Evolutionary conservation across 306 rosid genomes (phyloP).

Genomic region (Rosa rugosa): DNA sequence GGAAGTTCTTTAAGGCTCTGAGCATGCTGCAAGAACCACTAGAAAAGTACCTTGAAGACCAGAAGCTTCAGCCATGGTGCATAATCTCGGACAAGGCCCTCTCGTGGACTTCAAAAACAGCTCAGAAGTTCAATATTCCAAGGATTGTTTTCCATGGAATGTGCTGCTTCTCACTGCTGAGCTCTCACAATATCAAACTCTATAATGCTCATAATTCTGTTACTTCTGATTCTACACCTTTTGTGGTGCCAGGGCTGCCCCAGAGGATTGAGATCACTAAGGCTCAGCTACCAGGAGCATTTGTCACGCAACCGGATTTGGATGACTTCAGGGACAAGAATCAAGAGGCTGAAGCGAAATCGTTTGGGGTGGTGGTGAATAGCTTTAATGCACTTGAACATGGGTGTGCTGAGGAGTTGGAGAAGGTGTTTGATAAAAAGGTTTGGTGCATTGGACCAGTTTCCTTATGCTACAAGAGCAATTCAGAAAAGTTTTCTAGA

Average conservation of each 20-base stretch:
- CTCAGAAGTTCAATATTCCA: conserved; percentile 53
- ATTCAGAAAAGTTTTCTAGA: conserved; percentile 59
- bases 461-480: conserved; percentile 52
- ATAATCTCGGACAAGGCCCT: conserved; percentile 69
- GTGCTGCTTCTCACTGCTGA: conserved; percentile 64
- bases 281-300: conserved; percentile 70
- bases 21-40: conserved; percentile 61
- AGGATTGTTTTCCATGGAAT: conserved; percentile 72
- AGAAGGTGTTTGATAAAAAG: conserved; percentile 42
- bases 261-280: conserved; percentile 46
- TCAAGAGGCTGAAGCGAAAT: conserved; percentile 51
- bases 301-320: conserved; percentile 52
- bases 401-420: conserved; percentile 41
- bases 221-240: conserved; percentile 41
- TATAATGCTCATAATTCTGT: conserved; percentile 39
- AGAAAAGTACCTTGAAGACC: conserved; percentile 43
- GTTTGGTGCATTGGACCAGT: conserved; percentile 86
- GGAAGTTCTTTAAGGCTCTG: conserved; percentile 61
- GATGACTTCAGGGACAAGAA: conserved; percentile 61
- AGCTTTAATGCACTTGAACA: conserved; percentile 64
- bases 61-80: conserved; percentile 47
- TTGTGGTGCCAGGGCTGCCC: conserved; percentile 55
- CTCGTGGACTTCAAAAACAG: conserved; percentile 56
- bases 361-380: conserved; percentile 68
- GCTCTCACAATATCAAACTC: conserved; percentile 52